These are phyloP conservation scores for Rhodotorula diobovata DNA, from an alignment of 768 basidiomycete species.

Conservation along the genomic window DNA sequence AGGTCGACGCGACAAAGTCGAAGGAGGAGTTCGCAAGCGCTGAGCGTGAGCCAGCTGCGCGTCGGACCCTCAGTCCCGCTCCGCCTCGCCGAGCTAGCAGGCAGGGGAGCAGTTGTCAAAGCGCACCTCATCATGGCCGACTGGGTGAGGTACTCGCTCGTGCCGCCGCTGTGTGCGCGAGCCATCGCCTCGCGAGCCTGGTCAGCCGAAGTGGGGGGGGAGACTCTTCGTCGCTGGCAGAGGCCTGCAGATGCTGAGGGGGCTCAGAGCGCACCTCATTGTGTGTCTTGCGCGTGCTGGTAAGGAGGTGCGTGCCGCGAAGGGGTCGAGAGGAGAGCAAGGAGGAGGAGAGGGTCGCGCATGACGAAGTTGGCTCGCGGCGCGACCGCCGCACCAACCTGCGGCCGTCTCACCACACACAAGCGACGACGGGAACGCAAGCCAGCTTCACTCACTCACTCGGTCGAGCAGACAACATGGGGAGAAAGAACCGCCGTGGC, in stretches of 20 bases:
- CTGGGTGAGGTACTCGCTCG: constrained; percentile 15
- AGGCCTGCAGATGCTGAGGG: background rate
- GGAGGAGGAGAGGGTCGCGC: background rate
- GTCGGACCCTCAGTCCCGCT: no score
- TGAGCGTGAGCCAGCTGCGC: background rate
- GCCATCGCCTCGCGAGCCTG: background rate
- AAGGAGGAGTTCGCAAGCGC: constrained; percentile 35
- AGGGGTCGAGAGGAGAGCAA: background rate
- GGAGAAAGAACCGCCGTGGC: background rate
- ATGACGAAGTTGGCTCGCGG: background rate
- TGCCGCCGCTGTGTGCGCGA: constrained; percentile 3
- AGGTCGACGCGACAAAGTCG: background rate
- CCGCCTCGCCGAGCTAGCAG: no score
- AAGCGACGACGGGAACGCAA: background rate
- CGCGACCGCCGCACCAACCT: no score
- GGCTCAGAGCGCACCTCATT: background rate
- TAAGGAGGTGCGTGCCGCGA: background rate
- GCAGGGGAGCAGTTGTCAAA: background rate
- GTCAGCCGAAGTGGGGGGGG: background rate
- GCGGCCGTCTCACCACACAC: no score
- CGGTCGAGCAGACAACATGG: background rate
- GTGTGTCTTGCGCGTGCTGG: background rate
- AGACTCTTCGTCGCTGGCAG: no score
- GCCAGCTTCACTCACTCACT: background rate
- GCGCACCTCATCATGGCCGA: constrained; percentile 16